Base-by-base conservation (phyloP, 1,139 yeast genomes). In the Scheffersomyces quercinus region DNA sequence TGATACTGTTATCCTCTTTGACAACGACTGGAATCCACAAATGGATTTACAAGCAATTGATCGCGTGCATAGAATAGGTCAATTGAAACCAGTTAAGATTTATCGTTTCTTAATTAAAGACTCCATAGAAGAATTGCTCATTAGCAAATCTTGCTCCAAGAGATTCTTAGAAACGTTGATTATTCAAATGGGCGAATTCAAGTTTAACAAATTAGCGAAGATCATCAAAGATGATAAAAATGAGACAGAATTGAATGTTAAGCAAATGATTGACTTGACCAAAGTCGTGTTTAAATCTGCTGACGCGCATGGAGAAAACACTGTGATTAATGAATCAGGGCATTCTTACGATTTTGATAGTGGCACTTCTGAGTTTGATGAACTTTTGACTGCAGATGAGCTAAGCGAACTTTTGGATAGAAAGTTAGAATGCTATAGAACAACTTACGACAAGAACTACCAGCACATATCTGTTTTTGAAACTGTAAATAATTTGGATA, bases 1-100 rank as follows among this genome's bases (percentile, higher is more conserved):
- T 0, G 97, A 93, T 55, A 85, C 96, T 0, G 98, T 93, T 1
- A 80, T 93, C 3, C 58, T 93, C 12, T 90, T 88, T 60, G 99
- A 93, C 58, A 86, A 88, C 47, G 98, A 93, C 60, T 91, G 98
- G 97, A 93, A 93, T 56, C 99, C 99, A 0, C 98, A 93, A 59
- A 91, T 89, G 53, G 98, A 93, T 63, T 68, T 90, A 40, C 99
- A 93, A 61, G 98, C 98, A 0, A 93, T 93, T 80, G 98, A 91
- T 58, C 75, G 99, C 46, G 95, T 88, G 11, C 98, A 93, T 62
- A 73, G 99, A 58, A 88, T 93, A 45, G 98, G 99, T 0, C 99
- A 93, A 62, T 74, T 69, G 1, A 82, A 78, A 42, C 97, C 97
- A 0, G 96, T 90, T 2, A 75, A 88, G 37, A 80, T 93, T 1